Conservation (phyloP, 495 filamentous ascomycete species). For the Penicillium mononematosum region DNA sequence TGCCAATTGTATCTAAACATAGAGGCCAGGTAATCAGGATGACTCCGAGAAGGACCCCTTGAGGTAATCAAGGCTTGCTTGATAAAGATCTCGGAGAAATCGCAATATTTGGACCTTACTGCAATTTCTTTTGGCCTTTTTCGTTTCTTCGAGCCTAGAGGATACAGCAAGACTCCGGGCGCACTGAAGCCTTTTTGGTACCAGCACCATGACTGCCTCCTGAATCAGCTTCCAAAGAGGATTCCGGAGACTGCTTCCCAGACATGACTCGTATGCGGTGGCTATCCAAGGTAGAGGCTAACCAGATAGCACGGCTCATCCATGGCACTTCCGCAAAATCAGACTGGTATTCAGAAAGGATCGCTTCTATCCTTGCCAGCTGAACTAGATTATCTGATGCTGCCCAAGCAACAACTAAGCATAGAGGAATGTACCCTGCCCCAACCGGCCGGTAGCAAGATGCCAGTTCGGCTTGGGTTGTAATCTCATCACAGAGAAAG, state of each 20-base stretch:
- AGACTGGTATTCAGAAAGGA: conserved; percentile 17
- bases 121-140: conserved; percentile 23
- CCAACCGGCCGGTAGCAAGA: conserved; percentile 26
- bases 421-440: conserved; percentile 21
- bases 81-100: conserved; percentile 56
- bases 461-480: conserved; percentile 15
- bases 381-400: conserved; percentile 12
- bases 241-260: not conserved
- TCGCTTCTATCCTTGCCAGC: conserved; percentile 5
- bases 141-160: not conserved
- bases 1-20: too few relatives aligned
- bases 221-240: not conserved
- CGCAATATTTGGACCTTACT: conserved; percentile 69
- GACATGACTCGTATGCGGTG: conserved; percentile 26
- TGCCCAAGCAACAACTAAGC: conserved; percentile 22
- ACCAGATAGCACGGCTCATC: conserved; percentile 34
- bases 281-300: conserved; percentile 24
- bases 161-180: conserved; percentile 2
- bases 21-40: too few relatives aligned
- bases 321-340: conserved; percentile 19
- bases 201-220: not conserved
- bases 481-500: conserved; percentile 22
- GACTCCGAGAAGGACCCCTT: conserved; percentile 57
- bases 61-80: conserved; percentile 61
- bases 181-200: not conserved